Conservation (phyloP, 306 rosid genomes). For the Alnus rubra region DNA sequence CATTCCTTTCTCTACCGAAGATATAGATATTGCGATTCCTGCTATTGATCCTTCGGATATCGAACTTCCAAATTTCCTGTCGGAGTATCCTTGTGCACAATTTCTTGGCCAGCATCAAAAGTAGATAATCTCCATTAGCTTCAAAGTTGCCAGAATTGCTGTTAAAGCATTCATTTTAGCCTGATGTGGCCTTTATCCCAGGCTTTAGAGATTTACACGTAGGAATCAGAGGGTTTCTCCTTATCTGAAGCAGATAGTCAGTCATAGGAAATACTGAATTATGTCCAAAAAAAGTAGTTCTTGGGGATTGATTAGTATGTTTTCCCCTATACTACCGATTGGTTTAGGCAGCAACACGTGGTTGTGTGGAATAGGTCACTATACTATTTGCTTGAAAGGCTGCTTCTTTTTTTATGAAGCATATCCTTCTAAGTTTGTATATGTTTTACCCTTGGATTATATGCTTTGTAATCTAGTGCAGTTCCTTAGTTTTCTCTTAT, state of each 20-base stretch:
- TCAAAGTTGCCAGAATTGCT: slow-evolving; percentile 18
- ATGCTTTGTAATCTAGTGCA: slow-evolving; percentile 28
- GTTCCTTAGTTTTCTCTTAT: slow-evolving; percentile 22
- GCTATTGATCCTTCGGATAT: slow-evolving; percentile 74
- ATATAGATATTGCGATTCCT: slow-evolving; percentile 89
- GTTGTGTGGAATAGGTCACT: slow-evolving; percentile 25
- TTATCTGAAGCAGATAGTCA: slow-evolving; percentile 10
- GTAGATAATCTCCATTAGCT: slow-evolving; percentile 21
- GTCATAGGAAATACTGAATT: slow-evolving; percentile 19
- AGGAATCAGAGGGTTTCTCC: slow-evolving; percentile 23
- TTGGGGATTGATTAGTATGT: slow-evolving; percentile 3
- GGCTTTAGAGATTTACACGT: slow-evolving; percentile 19
- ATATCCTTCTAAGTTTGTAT: slow-evolving; percentile 19
- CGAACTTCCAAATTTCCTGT: slow-evolving; percentile 61
- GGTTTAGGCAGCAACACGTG: slow-evolving; percentile 14
- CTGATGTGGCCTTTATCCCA: slow-evolving; percentile 16
- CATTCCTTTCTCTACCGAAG: slow-evolving; percentile 97
- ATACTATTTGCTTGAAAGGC: slow-evolving; percentile 12
- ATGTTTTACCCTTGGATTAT: not conserved
- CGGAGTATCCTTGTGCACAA: slow-evolving; percentile 69
- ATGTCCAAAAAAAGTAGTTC: not conserved
- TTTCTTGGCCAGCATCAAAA: slow-evolving; percentile 60
- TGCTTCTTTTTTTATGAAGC: slow-evolving; percentile 33
- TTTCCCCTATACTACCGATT: slow-evolving; percentile 4
- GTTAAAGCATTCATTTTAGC: slow-evolving; percentile 21